These are phyloP conservation scores for Fusarium bulbicola DNA, from an alignment of 2,329 filamentous ascomycete genomes.

Conservation along the genomic window DNA sequence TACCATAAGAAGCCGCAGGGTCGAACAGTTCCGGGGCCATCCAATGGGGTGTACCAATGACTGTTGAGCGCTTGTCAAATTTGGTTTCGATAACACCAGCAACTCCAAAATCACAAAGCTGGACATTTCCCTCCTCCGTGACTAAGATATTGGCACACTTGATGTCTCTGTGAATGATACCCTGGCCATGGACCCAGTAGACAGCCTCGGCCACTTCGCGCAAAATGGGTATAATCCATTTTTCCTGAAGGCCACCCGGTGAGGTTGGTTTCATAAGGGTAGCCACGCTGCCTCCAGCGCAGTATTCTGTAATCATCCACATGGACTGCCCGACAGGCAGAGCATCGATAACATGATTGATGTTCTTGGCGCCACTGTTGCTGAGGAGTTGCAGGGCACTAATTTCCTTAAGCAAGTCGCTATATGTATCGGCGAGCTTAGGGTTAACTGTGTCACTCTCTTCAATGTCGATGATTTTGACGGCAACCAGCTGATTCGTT, in stretches of 20 bases:
- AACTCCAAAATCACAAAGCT: conserved; percentile 87
- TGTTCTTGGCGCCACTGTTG: conserved; percentile 78
- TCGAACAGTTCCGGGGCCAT: conserved; percentile 85
- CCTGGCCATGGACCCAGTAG: conserved; percentile 73
- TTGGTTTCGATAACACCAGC: conserved; percentile 80
- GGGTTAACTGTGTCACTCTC: conserved; percentile 75
- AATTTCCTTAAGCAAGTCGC: conserved; percentile 75
- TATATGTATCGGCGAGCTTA: conserved; percentile 72
- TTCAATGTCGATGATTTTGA: conserved; percentile 88
- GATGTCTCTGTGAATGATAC: conserved; percentile 76
- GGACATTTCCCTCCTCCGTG: conserved; percentile 78
- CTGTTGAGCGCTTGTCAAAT: conserved; percentile 79
- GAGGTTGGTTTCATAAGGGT: conserved; percentile 75
- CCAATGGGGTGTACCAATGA: conserved; percentile 86
- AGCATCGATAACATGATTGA: conserved; percentile 84
- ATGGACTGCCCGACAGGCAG: conserved; percentile 80
- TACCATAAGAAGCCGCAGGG: conserved; percentile 70
- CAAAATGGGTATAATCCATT: conserved; percentile 74
- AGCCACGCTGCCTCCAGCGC: conserved; percentile 83
- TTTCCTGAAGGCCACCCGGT: conserved; percentile 72
- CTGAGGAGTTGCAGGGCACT: conserved; percentile 76
- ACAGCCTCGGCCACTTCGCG: conserved; percentile 73
- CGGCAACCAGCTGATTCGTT: conserved; percentile 68
- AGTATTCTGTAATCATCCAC: conserved; percentile 91
- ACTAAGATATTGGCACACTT: conserved; percentile 84